Percentiles rank a stretch among this genome's conserved stretches.
Evolutionary conservation across 768 basidiomycete species (phyloP).

Genomic region (Gyrodon lividus): DNA sequence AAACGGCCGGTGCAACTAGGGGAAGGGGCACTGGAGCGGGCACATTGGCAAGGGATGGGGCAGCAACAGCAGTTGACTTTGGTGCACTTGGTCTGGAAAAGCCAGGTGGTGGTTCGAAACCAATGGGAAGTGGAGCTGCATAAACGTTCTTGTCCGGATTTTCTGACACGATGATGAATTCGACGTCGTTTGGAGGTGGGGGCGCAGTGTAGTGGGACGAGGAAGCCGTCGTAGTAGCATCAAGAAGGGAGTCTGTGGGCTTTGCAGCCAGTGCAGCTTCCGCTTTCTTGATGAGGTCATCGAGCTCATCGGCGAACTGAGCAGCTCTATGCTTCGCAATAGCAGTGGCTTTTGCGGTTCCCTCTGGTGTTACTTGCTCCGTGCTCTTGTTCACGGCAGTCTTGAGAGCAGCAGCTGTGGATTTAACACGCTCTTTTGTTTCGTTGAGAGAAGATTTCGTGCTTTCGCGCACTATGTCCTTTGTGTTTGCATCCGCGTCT

Average conservation of each 20-base stretch:
- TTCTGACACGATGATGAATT: constrained; percentile 26
- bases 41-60: constrained; percentile 29
- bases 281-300: constrained; percentile 66
- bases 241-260: constrained; percentile 28
- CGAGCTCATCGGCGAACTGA: constrained; percentile 61
- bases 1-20: constrained; percentile 77
- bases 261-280: constrained; percentile 66
- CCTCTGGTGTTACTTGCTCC: constrained; percentile 27
- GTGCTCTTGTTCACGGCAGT: constrained; percentile 43
- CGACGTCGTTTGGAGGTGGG: constrained; percentile 21
- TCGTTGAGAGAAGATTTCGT: constrained; percentile 39
- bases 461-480: constrained; percentile 37
- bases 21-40: constrained; percentile 51
- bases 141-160: constrained; percentile 45
- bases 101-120: constrained; percentile 92
- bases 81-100: constrained; percentile 62
- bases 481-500: constrained; percentile 23
- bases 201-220: constrained; percentile 28
- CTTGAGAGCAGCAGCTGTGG: constrained; percentile 44
- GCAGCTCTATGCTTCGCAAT: constrained; percentile 44
- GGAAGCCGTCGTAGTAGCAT: constrained; percentile 21
- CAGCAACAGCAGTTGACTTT: constrained; percentile 36
- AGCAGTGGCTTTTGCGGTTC: constrained; percentile 38
- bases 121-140: constrained; percentile 76
- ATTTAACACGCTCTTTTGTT: constrained; percentile 45